A percentile compares a stretch with the other conserved stretches of the same genome.
Conservation (phyloP, 305 asterid species). For the Fraxinus baroniana region DNA sequence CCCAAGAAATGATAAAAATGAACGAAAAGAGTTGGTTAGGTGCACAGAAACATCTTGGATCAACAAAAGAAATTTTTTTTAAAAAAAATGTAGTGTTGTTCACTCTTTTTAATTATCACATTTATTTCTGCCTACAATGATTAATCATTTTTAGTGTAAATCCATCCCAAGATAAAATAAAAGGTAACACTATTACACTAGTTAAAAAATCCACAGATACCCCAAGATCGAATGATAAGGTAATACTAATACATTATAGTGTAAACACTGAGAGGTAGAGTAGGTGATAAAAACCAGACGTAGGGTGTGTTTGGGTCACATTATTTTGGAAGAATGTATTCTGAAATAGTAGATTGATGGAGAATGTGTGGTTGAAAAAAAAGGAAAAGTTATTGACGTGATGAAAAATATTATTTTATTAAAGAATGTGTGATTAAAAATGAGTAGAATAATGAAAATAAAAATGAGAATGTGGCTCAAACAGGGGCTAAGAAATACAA, state of each 20-base stretch:
- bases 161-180: conserved; percentile 13
- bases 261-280: not conserved
- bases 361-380: no score
- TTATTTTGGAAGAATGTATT: no score
- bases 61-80: not conserved
- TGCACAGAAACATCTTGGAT: not conserved
- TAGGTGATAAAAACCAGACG: conserved; percentile 1
- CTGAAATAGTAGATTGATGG: no score
- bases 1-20: not conserved
- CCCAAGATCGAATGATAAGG: not conserved
- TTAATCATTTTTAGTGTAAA: not conserved
- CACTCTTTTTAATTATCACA: not conserved
- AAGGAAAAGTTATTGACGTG: no score
- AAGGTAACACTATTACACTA: not conserved
- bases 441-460: no score
- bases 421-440: no score
- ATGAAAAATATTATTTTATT: no score
- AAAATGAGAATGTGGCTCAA: no score
- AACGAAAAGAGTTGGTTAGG: not conserved
- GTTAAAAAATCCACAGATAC: not conserved
- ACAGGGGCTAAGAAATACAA: no score
- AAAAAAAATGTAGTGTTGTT: not conserved
- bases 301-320: no score
- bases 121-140: conserved; percentile 9
- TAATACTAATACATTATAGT: no score